Conservation (phyloP, 139 green algal species). For the Raphidocelis subcapitata region DNA sequence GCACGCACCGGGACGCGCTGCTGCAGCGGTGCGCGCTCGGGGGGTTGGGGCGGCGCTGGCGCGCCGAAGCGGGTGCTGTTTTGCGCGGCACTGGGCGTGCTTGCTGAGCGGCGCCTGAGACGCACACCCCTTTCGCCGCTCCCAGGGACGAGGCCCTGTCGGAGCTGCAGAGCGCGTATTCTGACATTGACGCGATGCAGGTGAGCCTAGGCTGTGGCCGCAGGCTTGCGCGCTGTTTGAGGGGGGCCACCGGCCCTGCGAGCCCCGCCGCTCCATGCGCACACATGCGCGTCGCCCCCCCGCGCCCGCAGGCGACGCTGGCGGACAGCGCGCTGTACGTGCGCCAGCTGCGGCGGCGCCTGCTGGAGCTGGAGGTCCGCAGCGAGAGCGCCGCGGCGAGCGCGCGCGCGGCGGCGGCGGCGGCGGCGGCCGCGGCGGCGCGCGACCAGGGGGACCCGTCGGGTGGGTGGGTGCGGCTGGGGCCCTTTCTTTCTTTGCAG, state of each 20-base stretch:
- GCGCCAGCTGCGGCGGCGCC: conserved; percentile 36
- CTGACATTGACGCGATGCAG: conserved; percentile 56
- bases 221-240: no score
- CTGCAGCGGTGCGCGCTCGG: not conserved
- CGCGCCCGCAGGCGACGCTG: conserved; percentile 37
- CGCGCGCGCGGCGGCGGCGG: conserved; percentile 19
- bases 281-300: no score
- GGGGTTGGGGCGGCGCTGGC: not conserved
- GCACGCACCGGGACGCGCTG: conserved; percentile 32
- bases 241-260: no score
- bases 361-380: conserved; percentile 45
- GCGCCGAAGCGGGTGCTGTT: not conserved
- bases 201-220: not conserved
- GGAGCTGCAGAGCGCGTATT: conserved; percentile 45
- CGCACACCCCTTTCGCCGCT: not conserved
- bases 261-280: no score
- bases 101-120: conserved; percentile 20
- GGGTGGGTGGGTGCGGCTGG: not conserved
- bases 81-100: not conserved
- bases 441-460: not conserved
- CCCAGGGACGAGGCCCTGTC: conserved; percentile 43
- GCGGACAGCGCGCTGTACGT: conserved; percentile 56
- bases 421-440: conserved; percentile 12
- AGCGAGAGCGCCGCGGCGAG: conserved; percentile 17
- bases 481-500: not conserved